These are phyloP conservation scores for Neospermospora avenae DNA, from an alignment of 2,329 filamentous ascomycete species.

Conservation along the genomic window DNA sequence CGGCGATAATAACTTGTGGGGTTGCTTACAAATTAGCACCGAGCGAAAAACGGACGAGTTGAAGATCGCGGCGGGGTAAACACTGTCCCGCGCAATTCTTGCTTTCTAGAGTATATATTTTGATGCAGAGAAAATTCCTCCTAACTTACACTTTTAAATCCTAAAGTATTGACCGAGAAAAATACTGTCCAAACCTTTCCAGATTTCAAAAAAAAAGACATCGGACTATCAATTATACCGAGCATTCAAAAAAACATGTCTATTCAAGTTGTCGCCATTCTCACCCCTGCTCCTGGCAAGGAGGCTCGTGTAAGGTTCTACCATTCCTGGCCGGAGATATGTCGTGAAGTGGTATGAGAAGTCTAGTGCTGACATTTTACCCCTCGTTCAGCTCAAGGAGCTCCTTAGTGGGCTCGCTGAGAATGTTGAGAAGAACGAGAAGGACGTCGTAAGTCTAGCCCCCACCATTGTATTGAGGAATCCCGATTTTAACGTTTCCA, in stretches of 20 bases:
- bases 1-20: too few species aligned
- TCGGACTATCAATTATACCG: neutral
- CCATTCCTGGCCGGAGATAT: neutral
- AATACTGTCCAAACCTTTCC: too few species aligned
- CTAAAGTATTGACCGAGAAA: too few species aligned
- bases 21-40: too few species aligned
- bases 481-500: neutral
- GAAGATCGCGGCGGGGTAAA: too few species aligned
- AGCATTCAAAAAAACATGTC: conserved; percentile 5
- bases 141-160: too few species aligned
- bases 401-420: conserved; percentile 15
- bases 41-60: too few species aligned
- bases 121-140: too few species aligned
- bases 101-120: too few species aligned
- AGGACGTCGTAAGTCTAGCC: conserved; percentile 8
- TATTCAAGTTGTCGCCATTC: conserved; percentile 17
- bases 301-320: conserved; percentile 21
- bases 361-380: neutral
- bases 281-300: conserved; percentile 24
- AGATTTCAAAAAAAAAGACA: neutral
- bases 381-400: conserved; percentile 10
- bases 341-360: neutral
- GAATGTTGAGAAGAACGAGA: conserved; percentile 18
- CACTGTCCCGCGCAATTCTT: too few species aligned
- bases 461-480: neutral